phyloP scores from a whole-genome alignment of 1,139 yeast species.

The Eremothecium sinecaudum region DNA sequence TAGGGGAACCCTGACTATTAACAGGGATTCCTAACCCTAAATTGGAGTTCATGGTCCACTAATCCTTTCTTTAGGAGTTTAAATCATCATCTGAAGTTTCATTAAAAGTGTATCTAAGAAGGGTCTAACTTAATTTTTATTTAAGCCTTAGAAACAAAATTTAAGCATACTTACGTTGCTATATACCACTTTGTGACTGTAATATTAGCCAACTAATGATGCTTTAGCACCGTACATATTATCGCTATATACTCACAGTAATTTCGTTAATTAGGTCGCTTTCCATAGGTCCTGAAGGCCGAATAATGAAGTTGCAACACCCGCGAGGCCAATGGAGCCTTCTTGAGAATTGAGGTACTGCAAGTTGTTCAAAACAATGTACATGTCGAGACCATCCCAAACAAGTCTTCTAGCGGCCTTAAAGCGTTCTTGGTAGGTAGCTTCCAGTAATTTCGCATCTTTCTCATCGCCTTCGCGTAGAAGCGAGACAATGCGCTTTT shows the following conservation, averaged over 20 bases:
- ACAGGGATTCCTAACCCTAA: constrained; percentile 21
- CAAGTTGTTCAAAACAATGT: constrained; percentile 67
- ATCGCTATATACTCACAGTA: no score
- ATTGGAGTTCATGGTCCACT: constrained; percentile 14
- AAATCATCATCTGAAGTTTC: no score
- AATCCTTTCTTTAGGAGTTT: constrained; percentile 7
- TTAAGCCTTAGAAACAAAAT: no score
- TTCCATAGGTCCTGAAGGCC: constrained; percentile 64
- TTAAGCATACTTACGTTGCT: no score
- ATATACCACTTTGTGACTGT: no score
- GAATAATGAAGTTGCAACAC: constrained; percentile 68
- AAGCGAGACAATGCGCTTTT: constrained; percentile 22
- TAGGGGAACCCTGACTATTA: constrained; percentile 10
- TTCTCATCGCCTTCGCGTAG: constrained; percentile 22
- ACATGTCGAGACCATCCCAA: constrained; percentile 71
- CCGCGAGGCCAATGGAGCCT: constrained; percentile 78
- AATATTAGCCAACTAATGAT: no score
- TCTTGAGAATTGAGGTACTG: constrained; percentile 57
- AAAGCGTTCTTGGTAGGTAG: constrained; percentile 32
- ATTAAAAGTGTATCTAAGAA: no score
- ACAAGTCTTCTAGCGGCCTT: constrained; percentile 54
- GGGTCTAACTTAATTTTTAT: no score
- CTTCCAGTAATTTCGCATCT: constrained; percentile 12
- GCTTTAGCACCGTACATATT: no score
- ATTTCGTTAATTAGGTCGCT: constrained; percentile 8